A percentile compares a stretch with the other conserved stretches of the same genome.
Conservation (phyloP, 805 yeast genomes). For the Suhomyces tanzawaensis region DNA sequence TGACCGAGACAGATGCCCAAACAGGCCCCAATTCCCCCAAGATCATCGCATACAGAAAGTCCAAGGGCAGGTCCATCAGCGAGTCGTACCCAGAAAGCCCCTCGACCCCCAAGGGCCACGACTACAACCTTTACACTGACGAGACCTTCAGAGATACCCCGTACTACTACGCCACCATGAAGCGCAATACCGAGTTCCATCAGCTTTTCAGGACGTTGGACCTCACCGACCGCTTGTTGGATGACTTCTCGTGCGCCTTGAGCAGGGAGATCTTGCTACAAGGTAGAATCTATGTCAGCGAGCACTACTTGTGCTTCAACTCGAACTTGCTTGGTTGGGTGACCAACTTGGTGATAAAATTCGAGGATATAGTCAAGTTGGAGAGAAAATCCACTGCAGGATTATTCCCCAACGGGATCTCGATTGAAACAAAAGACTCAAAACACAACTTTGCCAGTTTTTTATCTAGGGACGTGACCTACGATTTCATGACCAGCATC, state of each 20-base stretch:
- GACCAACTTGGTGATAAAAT: constrained; percentile 55
- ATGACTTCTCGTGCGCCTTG: constrained; percentile 63
- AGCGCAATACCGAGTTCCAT: constrained; percentile 60
- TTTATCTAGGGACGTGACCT: constrained; percentile 55
- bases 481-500: constrained; percentile 51
- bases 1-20: constrained; percentile 1
- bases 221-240: constrained; percentile 50
- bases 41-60: constrained; percentile 38
- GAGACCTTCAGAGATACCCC: constrained; percentile 57
- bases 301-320: constrained; percentile 56
- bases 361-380: constrained; percentile 59
- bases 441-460: constrained; percentile 65
- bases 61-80: constrained; percentile 29
- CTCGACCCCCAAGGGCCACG: constrained; percentile 19
- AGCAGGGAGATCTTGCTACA: constrained; percentile 66
- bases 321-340: constrained; percentile 69
- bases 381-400: constrained; percentile 67
- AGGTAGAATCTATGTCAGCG: constrained; percentile 60
- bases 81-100: constrained; percentile 17
- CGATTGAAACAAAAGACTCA: constrained; percentile 59
- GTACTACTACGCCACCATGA: constrained; percentile 62
- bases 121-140: constrained; percentile 50
- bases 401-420: constrained; percentile 67
- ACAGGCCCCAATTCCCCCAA: constrained; percentile 28
- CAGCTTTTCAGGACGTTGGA: constrained; percentile 54